Evolutionary conservation across 192 early-diverging fungal genomes (phyloP).

Genomic region (Umbelopsis ramanniana): DNA sequence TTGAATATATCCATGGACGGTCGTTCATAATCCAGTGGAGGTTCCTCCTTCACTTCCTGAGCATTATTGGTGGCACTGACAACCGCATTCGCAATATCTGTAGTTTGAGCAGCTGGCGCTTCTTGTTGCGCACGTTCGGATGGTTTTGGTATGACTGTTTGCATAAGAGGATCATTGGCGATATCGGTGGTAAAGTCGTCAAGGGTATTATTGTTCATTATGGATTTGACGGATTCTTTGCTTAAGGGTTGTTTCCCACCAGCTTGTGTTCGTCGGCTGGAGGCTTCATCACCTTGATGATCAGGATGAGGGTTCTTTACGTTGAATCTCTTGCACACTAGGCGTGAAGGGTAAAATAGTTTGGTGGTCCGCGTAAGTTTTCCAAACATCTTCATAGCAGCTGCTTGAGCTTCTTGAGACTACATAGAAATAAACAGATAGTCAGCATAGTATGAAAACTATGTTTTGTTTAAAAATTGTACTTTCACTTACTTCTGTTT

Average conservation of each 20-base stretch:
- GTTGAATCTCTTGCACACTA: constrained; percentile 81
- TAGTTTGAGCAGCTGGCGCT: background rate
- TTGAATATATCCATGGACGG: constrained; percentile 88
- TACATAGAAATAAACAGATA: constrained; percentile 17
- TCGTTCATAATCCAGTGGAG: constrained; percentile 47
- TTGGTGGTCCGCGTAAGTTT: constrained; percentile 55
- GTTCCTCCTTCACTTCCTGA: constrained; percentile 13
- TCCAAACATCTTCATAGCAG: constrained; percentile 73
- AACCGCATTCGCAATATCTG: background rate
- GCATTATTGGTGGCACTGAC: background rate
- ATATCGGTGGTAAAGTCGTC: background rate
- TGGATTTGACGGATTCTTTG: constrained; percentile 47
- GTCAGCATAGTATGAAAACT: too few relatives aligned
- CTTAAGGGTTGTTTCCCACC: constrained; percentile 45
- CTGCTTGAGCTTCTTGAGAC: constrained; percentile 48
- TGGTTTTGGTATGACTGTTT: constrained; percentile 23
- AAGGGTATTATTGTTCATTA: constrained; percentile 38
- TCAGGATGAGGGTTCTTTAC: constrained; percentile 73
- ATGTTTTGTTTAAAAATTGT: too few relatives aligned
- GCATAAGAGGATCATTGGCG: constrained; percentile 26
- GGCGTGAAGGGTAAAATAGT: constrained; percentile 67
- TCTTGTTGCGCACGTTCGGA: constrained; percentile 15
- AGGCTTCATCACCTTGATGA: constrained; percentile 35
- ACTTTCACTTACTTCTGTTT: constrained; percentile 17
- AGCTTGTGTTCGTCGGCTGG: constrained; percentile 41